Evolutionary conservation across 306 rosid species (phyloP), one percentile per base, ranked within the genome.

Genomic region (Cicer chorassanicum): DNA sequence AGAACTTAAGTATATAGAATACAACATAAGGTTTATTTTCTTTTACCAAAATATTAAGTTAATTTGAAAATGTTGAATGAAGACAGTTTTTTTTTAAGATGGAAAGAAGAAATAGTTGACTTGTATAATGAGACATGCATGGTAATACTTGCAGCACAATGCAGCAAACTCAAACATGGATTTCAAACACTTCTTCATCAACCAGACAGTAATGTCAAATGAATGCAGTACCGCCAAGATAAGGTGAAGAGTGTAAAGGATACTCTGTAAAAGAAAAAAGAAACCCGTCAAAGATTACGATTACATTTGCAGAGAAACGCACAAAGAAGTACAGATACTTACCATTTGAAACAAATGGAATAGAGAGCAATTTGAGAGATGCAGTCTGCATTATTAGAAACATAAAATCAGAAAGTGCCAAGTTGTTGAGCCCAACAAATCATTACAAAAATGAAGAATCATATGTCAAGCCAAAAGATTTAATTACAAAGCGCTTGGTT

Each of bases 361-460:
- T 12, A 49, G 50, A 43, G 44, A 45, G 43, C 39, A 42, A 6
- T 7, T 11, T 24, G 54, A 13, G 74, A 72, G 41, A 79, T 42
- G 66, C 13, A 16, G 7, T 21, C 53, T 46, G 48, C 74, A 55
- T 36, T 45, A 45, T 18, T 19, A 72, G 14, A 80, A 46, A 57
- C 38, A 73, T 46, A 61, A 73, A 57, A 59, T 67, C 46, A 80
- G 18, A 41, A 67, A 48, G 50, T 59, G 36, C 9, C 34, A 38
- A 9, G 36, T 50, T 7, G 7, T 60, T 11, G 51, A 59, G 10
- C 48, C 38, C 66, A 79, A 43, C 42, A 74, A 21, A 12, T 68
- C 77, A 61, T 72, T 50, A 42, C 50, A 51, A 68, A 74, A 57
- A 50, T 65, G 16, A 65, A 68, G 51, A 68, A 61, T 60, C 76